A percentile compares a stretch with the other conserved stretches of the same genome.
phyloP scores from a whole-genome alignment of 169 alveolate species.

The Eimeria tenella region DNA sequence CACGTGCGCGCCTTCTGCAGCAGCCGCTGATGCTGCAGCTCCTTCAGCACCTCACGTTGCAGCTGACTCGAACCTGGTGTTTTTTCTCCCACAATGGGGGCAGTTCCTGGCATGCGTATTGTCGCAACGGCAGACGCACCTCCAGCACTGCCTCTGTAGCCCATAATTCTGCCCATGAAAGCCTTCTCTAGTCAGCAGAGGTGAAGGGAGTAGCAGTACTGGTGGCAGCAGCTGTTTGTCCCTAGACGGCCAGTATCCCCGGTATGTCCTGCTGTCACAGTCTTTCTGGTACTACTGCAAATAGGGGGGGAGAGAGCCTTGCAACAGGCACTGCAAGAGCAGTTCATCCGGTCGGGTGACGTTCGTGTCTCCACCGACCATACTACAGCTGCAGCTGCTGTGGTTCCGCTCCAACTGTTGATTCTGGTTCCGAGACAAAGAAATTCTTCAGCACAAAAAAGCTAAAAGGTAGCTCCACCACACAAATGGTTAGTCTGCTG shows the following conservation, averaged over 20 bases:
- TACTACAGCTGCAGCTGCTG: background rate
- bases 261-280: background rate
- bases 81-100: slow-evolving; percentile 1
- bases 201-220: background rate
- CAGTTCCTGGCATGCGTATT: slow-evolving; percentile 5
- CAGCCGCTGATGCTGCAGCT: slow-evolving; percentile 13
- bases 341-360: background rate
- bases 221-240: background rate
- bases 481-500: background rate
- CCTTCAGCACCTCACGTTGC: slow-evolving; percentile 10
- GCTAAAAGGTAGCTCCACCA: too few relatives aligned
- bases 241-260: background rate
- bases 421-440: background rate
- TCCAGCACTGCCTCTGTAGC: slow-evolving; percentile 1
- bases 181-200: background rate
- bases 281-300: background rate
- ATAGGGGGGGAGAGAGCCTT: background rate
- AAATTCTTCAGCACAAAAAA: too few relatives aligned
- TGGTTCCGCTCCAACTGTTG: background rate
- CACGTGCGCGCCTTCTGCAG: background rate
- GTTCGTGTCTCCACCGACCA: background rate
- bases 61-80: background rate
- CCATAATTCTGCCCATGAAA: slow-evolving; percentile 2
- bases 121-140: background rate
- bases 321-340: background rate